Evolutionary conservation across 2,329 filamentous ascomycete genomes (phyloP).

Genomic region (Calonectria honghensis): DNA sequence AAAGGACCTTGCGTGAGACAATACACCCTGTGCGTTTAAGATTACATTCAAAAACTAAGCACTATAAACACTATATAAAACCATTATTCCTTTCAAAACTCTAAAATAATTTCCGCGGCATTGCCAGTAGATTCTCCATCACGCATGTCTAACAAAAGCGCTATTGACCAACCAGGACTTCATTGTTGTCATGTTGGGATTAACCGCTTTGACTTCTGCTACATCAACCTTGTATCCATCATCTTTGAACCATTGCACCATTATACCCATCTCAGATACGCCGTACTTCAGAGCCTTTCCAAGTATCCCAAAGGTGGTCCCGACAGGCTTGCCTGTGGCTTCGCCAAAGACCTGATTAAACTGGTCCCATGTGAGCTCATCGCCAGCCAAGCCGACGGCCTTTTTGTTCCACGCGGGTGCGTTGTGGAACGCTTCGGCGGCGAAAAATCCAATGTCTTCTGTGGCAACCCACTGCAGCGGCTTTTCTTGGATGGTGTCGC

Average conservation of each 20-base stretch:
- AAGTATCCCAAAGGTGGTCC: neutral
- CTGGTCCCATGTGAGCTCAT: neutral
- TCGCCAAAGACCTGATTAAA: neutral
- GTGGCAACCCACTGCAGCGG: neutral
- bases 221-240: neutral
- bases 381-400: neutral
- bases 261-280: neutral
- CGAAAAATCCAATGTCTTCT: neutral
- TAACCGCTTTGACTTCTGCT: neutral
- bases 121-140: too few species aligned
- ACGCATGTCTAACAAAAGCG: neutral
- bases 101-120: too few species aligned
- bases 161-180: neutral
- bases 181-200: neutral
- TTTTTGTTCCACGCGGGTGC: neutral
- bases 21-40: too few species aligned
- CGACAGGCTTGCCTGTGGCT: neutral
- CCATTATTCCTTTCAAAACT: too few species aligned
- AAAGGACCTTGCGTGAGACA: too few species aligned
- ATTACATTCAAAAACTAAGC: too few species aligned
- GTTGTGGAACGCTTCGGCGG: neutral
- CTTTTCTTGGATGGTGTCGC: neutral
- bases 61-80: too few species aligned
- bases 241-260: constrained; percentile 8
- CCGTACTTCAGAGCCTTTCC: neutral